Evolutionary conservation across 371 early-diverging fungal genomes (phyloP), one percentile per base, ranked within the genome.

Genomic region (Quaeritorhiza haematococci): DNA sequence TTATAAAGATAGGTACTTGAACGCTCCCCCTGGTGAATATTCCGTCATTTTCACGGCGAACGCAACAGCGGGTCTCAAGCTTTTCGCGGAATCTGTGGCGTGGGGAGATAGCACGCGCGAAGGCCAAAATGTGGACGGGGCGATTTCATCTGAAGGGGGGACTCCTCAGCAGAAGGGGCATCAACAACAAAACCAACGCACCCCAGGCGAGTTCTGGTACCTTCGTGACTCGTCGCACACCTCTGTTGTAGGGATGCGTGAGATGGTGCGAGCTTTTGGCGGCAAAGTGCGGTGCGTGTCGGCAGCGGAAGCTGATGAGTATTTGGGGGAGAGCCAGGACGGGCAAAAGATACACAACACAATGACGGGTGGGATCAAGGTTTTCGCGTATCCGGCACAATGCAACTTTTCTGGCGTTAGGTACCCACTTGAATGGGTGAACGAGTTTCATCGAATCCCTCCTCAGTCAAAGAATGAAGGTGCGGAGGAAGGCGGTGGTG

Each of bases 351-450:
- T 23, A 8, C 52, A 61, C 10, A 28, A 0, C 55, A 61, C 43
- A 42, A 61, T 6, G 63, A n/a, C n/a, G n/a, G n/a, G n/a, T n/a
- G n/a, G 19, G n/a, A 33, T 32, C 33, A 78, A 79, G 38, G 68
- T 90, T 7, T 69, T 88, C 33, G 83, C 85, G 1, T 86, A 78
- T 63, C 86, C 88, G 0, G 88, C 86, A 1, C 89, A 89, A 64
- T 88, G 87, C 63, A 90, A 90, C 66, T 87, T 85, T 64, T 74
- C 83, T 10, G 90, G 90, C 3, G 58, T 62, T 32, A 75, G 82
- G 27, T 86, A 79, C 53, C 84, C 86, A 3, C 66, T 84, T 15
- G 56, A 66, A 3, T 84, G 82, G 73, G 53, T 80, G 33, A 53
- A 55, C 33, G 23, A 33, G 13, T 49, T 68, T 24, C 47, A 42